Evolutionary conservation across 2,329 filamentous ascomycete genomes (phyloP), one percentile per base, ranked within the genome.

Genomic region (Nigrospora sphaerica): DNA sequence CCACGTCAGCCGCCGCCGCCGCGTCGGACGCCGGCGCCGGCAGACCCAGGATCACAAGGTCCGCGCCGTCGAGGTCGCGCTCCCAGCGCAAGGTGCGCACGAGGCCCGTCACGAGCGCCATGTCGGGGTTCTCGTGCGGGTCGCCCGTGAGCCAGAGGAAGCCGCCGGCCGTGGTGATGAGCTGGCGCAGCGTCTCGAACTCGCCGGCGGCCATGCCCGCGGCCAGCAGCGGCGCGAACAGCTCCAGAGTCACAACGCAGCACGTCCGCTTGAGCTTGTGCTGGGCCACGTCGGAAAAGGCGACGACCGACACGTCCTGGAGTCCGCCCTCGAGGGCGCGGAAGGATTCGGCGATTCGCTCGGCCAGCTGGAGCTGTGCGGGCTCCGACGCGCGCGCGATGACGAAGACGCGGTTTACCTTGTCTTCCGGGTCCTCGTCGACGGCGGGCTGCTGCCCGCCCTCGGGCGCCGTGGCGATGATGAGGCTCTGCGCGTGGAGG

Each of bases 41-140:
- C 7, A 44, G 42, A 6, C 42, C 33, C 0, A 44, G 42, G 2
- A 9, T 44, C 5, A 44, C 42, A 5, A 44, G 42, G 13, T 44
- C 42, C 3, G 42, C 35, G 10, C 42, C 33, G 6, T 44, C 42
- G 12, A 44, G 42, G 14, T 44, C 42, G 9, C 42, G 23, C n/a
- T 44, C 42, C 42, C 33, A 37, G 9, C 54, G 46, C 6, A 56
- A 38, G n/a, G 40, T 37, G 11, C 54, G 50, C 33, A 54, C 41
- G 5, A 56, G 41, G 10, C 54, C 54, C 1, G 36, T 31, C 32
- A 28, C n/a, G 3, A 54, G 19, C 2, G 41, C 42, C 14, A 34
- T 32, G 13, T 47, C 38, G 4, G 49, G 51, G 14, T 42, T 33
- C 23, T 46, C 35, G 33, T 18, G 50, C 33, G 34, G 42, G 33